phyloP scores from a whole-genome alignment of 257 asterid genomes.

The Solanum gracilifrons region DNA sequence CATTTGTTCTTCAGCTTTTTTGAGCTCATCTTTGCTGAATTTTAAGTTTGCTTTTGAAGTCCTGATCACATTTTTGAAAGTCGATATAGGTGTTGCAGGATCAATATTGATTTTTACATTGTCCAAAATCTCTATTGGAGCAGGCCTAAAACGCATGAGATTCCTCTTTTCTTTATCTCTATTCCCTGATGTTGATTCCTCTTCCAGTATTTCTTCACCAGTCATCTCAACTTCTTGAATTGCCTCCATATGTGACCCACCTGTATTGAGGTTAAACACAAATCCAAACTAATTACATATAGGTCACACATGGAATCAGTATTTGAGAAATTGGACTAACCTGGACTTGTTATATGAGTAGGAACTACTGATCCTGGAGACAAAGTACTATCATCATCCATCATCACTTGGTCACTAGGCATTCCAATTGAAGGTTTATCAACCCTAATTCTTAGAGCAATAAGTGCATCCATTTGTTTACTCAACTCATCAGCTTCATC shows the following conservation, averaged over 20 bases:
- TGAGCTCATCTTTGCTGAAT: conserved; percentile 57
- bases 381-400: too few relatives aligned
- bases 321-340: too few relatives aligned
- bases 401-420: neutral
- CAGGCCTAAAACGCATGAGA: conserved; percentile 17
- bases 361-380: conserved; percentile 31
- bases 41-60: conserved; percentile 31
- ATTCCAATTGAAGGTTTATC: conserved; percentile 30
- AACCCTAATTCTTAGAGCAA: conserved; percentile 58
- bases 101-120: conserved; percentile 56
- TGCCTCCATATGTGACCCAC: conserved; percentile 23
- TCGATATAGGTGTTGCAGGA: conserved; percentile 59
- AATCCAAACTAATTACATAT: too few relatives aligned
- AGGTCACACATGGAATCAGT: too few relatives aligned
- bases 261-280: too few relatives aligned
- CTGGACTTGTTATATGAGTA: too few relatives aligned
- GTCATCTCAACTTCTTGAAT: conserved; percentile 68
- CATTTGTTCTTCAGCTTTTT: conserved; percentile 45
- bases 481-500: conserved; percentile 46
- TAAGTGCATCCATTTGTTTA: conserved; percentile 80
- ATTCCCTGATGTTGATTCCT: neutral
- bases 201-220: conserved; percentile 9
- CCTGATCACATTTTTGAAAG: conserved; percentile 34
- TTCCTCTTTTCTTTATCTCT: neutral
- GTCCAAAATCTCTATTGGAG: conserved; percentile 48